Evolutionary conservation across 805 yeast genomes (phyloP).

Genomic region (Wickerhamomyces queroliae): DNA sequence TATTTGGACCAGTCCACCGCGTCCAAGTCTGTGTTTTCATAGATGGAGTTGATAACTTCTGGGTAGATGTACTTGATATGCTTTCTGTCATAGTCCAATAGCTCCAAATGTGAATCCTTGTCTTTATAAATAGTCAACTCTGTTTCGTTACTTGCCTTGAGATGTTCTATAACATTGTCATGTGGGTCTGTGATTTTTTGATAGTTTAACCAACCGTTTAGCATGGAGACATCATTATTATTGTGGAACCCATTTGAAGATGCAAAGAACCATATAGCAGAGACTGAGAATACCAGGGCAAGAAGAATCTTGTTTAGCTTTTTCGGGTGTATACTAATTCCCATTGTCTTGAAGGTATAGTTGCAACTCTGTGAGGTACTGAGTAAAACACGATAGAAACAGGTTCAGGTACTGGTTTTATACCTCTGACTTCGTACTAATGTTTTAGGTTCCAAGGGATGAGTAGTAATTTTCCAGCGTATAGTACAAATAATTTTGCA

Average conservation of each 20-base stretch:
- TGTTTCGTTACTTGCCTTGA: neutral
- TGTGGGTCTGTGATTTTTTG: neutral
- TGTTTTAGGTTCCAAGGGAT: too few relatives aligned
- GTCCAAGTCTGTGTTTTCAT: slow-evolving; percentile 11
- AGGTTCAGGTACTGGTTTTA: too few relatives aligned
- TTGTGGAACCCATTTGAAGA: neutral
- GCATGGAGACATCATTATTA: neutral
- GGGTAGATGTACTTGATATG: slow-evolving; percentile 19
- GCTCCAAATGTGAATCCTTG: neutral
- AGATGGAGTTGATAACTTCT: slow-evolving; percentile 17
- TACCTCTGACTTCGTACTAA: too few relatives aligned
- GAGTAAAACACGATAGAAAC: too few relatives aligned
- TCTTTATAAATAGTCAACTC: neutral
- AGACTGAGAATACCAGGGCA: neutral
- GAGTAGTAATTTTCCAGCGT: too few relatives aligned
- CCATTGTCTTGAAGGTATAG: too few relatives aligned
- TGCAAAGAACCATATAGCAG: neutral
- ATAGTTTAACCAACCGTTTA: neutral
- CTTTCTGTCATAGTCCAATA: slow-evolving; percentile 17
- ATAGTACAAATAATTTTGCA: too few relatives aligned
- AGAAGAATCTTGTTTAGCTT: neutral
- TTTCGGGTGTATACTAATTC: neutral
- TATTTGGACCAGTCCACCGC: slow-evolving; percentile 34
- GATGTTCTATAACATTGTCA: neutral
- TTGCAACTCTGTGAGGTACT: too few relatives aligned